Conservation (phyloP, 2,329 filamentous ascomycete species). For the Aspergillus proliferans region DNA sequence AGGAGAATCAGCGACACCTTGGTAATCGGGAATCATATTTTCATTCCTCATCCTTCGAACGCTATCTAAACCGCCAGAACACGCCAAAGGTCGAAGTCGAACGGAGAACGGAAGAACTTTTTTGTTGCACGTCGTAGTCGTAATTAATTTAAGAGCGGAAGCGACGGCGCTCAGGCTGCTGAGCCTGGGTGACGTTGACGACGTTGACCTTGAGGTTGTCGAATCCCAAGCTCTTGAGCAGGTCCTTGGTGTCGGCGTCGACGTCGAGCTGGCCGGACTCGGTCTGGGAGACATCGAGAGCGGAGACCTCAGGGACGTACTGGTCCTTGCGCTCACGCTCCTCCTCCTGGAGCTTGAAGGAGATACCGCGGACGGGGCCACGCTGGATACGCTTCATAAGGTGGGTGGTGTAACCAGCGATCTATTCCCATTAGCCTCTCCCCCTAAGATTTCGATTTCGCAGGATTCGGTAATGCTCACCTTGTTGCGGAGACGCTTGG, state of each 20-base stretch:
- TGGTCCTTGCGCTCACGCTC: slow-evolving; percentile 99
- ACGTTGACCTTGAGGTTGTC: slow-evolving; percentile 97
- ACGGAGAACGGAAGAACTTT: slow-evolving; percentile 22
- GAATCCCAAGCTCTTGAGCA: slow-evolving; percentile 98
- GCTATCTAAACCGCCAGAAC: slow-evolving; percentile 22
- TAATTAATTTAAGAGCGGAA: slow-evolving; percentile 43
- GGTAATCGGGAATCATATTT: slow-evolving; percentile 41
- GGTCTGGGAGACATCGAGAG: slow-evolving; percentile 90
- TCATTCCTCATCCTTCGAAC: slow-evolving; percentile 31
- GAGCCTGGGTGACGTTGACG: slow-evolving; percentile 80
- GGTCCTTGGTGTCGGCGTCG: slow-evolving; percentile 96
- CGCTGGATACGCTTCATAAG: slow-evolving; percentile 99
- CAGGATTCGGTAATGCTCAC: slow-evolving; percentile 38
- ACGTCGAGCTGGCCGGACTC: slow-evolving; percentile 92
- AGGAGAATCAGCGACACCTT: slow-evolving; percentile 87
- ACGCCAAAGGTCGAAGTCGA: slow-evolving; percentile 24
- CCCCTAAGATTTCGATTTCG: not conserved
- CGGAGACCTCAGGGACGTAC: slow-evolving; percentile 98
- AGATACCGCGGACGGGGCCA: slow-evolving; percentile 98
- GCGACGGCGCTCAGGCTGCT: slow-evolving; percentile 75
- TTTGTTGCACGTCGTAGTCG: slow-evolving; percentile 11
- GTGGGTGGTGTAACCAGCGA: slow-evolving; percentile 97
- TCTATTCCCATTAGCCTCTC: slow-evolving; percentile 46
- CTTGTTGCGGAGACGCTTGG: slow-evolving; percentile 99
- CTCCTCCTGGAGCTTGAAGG: slow-evolving; percentile 99